Base-by-base conservation (phyloP, 768 basidiomycete genomes). In the Cystobasidium ongulense region DNA sequence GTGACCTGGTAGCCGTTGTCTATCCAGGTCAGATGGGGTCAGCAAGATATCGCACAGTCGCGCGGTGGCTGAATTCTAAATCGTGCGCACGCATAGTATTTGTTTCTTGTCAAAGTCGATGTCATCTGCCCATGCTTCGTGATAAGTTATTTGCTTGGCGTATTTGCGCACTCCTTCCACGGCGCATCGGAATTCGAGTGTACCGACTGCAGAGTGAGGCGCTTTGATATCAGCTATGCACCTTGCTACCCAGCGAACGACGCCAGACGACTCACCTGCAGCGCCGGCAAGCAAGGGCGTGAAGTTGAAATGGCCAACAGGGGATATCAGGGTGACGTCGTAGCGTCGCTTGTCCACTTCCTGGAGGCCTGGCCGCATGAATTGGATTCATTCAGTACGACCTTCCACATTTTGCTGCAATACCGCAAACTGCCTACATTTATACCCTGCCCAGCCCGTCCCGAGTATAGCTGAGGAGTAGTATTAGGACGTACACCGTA, bases 161-260 rank as follows among this genome's bases (percentile, higher is more conserved):
- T 78, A 79, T 0, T 77, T 75, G 15, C 88, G 77, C 63, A 91
- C 90, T 0, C 90, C 87, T 80, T 93, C 91, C 38, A 91, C 83
- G 0, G 90, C 88, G 77, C 88, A 88, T 29, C 90, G 83, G 78
- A 88, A 91, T 76, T 92, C 90, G 59, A 94, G 83, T 5, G 91
- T 92, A 1, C 92, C 92, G 29, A 91, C 90, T 1, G 90, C 86
- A 73, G 21, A 27, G 33, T 5, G 11, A 29, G 33, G 23, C 27
- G 39, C 39, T 7, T 7, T 39, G 46, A 50, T 21, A 4, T 50
- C 46, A 50, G 21, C n/a, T 11, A 50, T 8, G 7, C 46, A 17
- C n/a, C 46, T n/a, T 7, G 46, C 7, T 50, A 50, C 46, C 46
- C 7, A n/a, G 8, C 46, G 3, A 21, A 50, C n/a, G n/a, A n/a